Evolutionary conservation across 352 stramenopile genomes (phyloP).

Genomic region (Phytophthora cryptogea): DNA sequence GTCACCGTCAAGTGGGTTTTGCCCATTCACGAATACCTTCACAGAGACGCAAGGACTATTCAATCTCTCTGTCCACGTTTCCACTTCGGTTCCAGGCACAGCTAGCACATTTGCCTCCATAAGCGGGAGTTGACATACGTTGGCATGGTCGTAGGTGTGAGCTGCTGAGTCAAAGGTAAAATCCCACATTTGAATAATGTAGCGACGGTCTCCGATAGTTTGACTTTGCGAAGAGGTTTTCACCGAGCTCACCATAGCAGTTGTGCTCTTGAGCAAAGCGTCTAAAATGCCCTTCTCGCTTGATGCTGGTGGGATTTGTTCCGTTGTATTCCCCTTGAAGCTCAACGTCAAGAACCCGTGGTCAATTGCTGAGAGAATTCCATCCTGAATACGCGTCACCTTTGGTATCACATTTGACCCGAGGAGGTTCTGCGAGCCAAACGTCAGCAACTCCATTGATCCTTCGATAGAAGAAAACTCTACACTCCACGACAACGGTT

Average conservation of each 20-base stretch:
- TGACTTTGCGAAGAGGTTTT: background rate
- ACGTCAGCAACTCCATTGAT: background rate
- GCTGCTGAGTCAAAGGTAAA: background rate
- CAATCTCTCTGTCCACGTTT: slow-evolving; percentile 15
- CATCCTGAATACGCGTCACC: background rate
- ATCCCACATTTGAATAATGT: background rate
- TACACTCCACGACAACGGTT: background rate
- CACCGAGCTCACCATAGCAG: background rate
- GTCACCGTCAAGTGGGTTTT: slow-evolving; percentile 19
- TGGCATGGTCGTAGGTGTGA: background rate
- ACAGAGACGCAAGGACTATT: slow-evolving; percentile 31
- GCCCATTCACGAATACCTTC: slow-evolving; percentile 31
- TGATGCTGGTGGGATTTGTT: background rate
- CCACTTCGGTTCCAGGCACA: slow-evolving; percentile 31
- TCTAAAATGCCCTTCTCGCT: background rate
- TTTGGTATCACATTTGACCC: slow-evolving; percentile 1
- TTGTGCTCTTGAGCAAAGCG: background rate
- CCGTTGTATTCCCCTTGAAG: background rate
- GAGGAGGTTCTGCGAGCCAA: background rate
- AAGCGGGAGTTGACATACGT: background rate
- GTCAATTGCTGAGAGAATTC: background rate
- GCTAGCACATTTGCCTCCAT: slow-evolving; percentile 13
- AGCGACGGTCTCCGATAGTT: background rate
- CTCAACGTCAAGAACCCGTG: background rate
- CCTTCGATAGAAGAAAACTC: background rate